Percentiles rank a stretch among this genome's conserved stretches.
Evolutionary conservation across 148 eudicot species (phyloP).

Genomic region (Selenicereus undatus): DNA sequence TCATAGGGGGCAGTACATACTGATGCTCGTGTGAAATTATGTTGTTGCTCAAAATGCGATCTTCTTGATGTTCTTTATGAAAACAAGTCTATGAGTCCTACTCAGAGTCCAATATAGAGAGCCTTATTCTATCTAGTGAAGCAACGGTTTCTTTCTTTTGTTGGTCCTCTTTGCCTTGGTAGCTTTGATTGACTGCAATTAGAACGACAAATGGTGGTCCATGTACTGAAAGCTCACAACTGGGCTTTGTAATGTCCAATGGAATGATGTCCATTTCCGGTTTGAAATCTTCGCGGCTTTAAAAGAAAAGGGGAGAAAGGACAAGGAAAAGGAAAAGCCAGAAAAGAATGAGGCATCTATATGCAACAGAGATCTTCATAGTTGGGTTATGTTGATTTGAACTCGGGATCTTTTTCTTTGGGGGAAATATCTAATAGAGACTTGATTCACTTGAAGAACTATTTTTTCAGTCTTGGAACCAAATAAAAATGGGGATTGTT

Average conservation of each 20-base stretch:
- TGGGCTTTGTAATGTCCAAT: not conserved
- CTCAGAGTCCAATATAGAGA: slow-evolving; percentile 1
- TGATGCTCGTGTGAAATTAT: slow-evolving; percentile 14
- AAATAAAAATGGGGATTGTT: not conserved
- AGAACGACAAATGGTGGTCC: slow-evolving; percentile 9
- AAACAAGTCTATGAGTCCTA: not conserved
- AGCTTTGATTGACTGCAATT: slow-evolving; percentile 9
- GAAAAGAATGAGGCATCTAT: not conserved
- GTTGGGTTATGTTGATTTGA: not conserved
- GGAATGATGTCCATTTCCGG: slow-evolving; percentile 4
- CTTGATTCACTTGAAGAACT: not conserved
- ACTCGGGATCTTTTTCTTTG: not conserved
- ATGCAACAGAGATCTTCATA: not conserved
- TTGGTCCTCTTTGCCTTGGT: slow-evolving; percentile 10
- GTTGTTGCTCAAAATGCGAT: slow-evolving; percentile 24
- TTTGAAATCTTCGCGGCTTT: not conserved
- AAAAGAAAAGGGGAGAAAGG: not conserved
- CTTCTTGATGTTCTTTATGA: slow-evolving; percentile 16
- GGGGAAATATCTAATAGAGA: not conserved
- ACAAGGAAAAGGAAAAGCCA: not conserved
- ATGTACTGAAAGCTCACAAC: not conserved
- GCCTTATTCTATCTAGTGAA: slow-evolving; percentile 1
- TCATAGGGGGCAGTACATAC: slow-evolving; percentile 21
- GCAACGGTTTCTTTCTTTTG: slow-evolving; percentile 17
- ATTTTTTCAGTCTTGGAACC: not conserved